Base-by-base conservation (phyloP, 768 basidiomycete species). In the Pholiota conissans region DNA sequence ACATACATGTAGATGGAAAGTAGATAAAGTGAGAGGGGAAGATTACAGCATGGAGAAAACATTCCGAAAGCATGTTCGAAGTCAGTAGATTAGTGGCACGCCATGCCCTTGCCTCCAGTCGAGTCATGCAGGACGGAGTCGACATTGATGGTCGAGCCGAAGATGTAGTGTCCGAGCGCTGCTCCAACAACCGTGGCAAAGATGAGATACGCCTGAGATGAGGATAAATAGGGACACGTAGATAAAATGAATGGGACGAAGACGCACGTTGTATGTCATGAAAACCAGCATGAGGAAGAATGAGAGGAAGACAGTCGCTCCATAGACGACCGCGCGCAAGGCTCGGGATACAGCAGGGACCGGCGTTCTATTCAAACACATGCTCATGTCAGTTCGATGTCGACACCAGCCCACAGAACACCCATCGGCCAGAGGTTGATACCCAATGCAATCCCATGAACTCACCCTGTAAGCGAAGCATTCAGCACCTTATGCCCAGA, bases 281-380 rank as follows among this genome's bases (percentile, higher is more conserved):
- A 93, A 95, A 37, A 96, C 86, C 57, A 97, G 77, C 94, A 97
- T 97, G 68, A 93, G 83, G 82, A 93, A 92, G 79, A 90, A 91
- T 32, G 91, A 91, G 57, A 93, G 71, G 70, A 88, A 87, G 20
- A 93, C 84, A 2, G 84, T 84, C 3, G 78, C 71, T n/a, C 87
- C 92, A 64, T 95, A 96, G 34, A 93, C 68, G 1, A 69, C 63
- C 5, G 92, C 89, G 24, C 91, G 80, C 42, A 86, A 63, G n/a
- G 78, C 59, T 22, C 88, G 84, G 37, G 78, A 72, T 7, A 73
- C 52, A 22, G 73, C 57, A 0, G 87, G 85, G 0, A 89, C 79
- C 9, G 75, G 74, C 8, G 74, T 75, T 18, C 87, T 88, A 59
- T 52, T 4, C n/a, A 45, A 49, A 27, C 2, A 40, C 29, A 35